Conservation (phyloP, 805 yeast species). For the Barnettozyma vustinii region DNA sequence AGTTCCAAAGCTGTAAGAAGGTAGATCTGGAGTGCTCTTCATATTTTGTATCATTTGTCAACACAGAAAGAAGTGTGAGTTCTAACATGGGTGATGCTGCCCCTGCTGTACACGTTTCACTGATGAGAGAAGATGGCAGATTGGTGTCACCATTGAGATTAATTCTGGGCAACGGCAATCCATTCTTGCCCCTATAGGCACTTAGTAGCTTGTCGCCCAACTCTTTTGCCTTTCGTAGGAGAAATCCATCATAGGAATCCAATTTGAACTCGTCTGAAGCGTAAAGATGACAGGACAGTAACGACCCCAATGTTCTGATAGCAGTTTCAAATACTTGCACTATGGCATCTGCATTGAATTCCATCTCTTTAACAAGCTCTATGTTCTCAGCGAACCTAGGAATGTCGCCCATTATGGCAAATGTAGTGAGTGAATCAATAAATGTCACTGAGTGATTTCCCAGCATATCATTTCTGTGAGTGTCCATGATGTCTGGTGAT, state of each 20-base stretch:
- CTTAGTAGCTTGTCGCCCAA: constrained; percentile 66
- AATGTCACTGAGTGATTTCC: constrained; percentile 80
- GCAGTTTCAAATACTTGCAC: constrained; percentile 88
- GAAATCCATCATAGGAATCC: constrained; percentile 58
- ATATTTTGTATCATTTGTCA: constrained; percentile 71
- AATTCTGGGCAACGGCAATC: constrained; percentile 76
- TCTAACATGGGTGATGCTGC: constrained; percentile 82
- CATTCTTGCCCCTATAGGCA: constrained; percentile 59
- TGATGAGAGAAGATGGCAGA: constrained; percentile 38
- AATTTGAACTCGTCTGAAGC: constrained; percentile 37
- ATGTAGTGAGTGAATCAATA: constrained; percentile 74
- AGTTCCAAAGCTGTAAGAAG: constrained; percentile 65
- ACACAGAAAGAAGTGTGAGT: constrained; percentile 64
- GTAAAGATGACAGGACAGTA: constrained; percentile 72
- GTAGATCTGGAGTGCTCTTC: constrained; percentile 57
- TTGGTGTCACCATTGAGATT: constrained; percentile 53
- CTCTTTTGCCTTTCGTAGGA: constrained; percentile 68
- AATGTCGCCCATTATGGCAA: constrained; percentile 65
- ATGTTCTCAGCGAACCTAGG: constrained; percentile 46
- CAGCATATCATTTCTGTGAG: constrained; percentile 70
- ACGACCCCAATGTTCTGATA: constrained; percentile 78
- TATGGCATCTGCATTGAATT: constrained; percentile 59
- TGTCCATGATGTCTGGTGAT: constrained; percentile 49
- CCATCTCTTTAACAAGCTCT: constrained; percentile 30
- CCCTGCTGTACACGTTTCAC: constrained; percentile 84